phyloP scores from a whole-genome alignment of 345 rosid species.

The Brassica cretica region DNA sequence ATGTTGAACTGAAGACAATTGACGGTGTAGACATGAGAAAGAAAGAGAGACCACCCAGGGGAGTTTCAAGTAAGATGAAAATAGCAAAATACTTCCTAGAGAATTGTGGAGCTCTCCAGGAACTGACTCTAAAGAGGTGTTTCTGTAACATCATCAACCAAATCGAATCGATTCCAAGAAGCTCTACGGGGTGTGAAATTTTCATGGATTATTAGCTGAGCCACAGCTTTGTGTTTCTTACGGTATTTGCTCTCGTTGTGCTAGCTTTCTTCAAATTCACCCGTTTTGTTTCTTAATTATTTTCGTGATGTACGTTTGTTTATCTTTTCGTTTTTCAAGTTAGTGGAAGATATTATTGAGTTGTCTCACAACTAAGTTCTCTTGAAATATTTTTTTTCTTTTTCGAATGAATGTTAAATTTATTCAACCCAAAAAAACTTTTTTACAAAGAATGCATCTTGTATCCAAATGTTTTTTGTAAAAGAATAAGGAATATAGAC shows the following conservation, averaged over 20 bases:
- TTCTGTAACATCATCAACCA: background rate
- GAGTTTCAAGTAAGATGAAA: background rate
- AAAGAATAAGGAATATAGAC: too few relatives aligned
- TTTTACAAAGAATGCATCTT: too few relatives aligned
- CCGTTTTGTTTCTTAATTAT: too few relatives aligned
- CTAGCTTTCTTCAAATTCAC: too few relatives aligned
- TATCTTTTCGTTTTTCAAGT: too few relatives aligned
- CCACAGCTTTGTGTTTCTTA: background rate
- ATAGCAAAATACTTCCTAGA: background rate
- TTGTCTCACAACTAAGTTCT: too few relatives aligned
- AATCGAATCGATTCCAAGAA: background rate
- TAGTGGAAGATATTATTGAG: too few relatives aligned
- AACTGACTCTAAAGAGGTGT: background rate
- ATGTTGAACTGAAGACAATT: background rate
- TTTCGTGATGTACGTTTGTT: background rate
- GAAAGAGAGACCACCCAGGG: background rate
- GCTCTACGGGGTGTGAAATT: background rate
- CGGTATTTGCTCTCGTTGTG: background rate
- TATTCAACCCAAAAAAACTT: too few relatives aligned
- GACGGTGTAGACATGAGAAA: background rate
- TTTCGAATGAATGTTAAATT: too few relatives aligned
- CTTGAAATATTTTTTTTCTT: too few relatives aligned
- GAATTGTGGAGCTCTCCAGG: background rate
- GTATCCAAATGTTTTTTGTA: too few relatives aligned
- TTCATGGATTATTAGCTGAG: background rate